These are phyloP conservation scores for Beauveria pseudobassiana DNA, from an alignment of 2,329 filamentous ascomycete species.

Conservation along the genomic window DNA sequence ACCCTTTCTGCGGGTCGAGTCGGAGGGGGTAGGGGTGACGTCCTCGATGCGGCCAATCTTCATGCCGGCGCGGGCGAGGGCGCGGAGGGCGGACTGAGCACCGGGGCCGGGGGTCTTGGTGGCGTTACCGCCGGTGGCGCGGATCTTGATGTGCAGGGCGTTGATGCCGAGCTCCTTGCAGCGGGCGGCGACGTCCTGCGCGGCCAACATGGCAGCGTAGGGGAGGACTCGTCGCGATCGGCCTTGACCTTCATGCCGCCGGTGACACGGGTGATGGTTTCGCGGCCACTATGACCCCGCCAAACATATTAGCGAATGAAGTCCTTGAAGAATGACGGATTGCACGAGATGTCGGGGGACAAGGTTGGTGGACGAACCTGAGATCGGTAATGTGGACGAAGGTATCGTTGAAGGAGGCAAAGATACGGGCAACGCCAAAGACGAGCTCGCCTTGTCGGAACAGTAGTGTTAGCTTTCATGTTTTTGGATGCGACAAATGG, in stretches of 20 bases:
- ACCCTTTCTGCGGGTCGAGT: slow-evolving; percentile 99
- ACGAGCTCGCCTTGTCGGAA: slow-evolving; percentile 77
- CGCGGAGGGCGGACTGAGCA: slow-evolving; percentile 98
- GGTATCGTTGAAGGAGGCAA: slow-evolving; percentile 90
- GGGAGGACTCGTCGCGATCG: slow-evolving; percentile 98
- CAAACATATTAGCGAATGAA: slow-evolving; percentile 21
- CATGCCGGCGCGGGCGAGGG: slow-evolving; percentile 98
- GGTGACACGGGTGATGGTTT: slow-evolving; percentile 99
- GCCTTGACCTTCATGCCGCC: slow-evolving; percentile 99
- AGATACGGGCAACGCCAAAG: slow-evolving; percentile 94
- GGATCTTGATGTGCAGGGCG: slow-evolving; percentile 99
- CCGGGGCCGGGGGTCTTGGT: slow-evolving; percentile 99
- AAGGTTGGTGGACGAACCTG: slow-evolving; percentile 49
- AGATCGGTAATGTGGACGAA: slow-evolving; percentile 99
- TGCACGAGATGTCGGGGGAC: no score
- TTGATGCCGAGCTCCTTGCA: slow-evolving; percentile 68
- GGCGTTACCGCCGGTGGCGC: slow-evolving; percentile 98
- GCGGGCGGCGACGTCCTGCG: slow-evolving; percentile 92
- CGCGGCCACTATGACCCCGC: slow-evolving; percentile 68
- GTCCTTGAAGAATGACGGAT: neutral
- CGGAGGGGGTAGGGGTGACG: slow-evolving; percentile 97
- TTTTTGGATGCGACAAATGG: no score
- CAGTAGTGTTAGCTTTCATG: neutral
- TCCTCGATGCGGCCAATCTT: slow-evolving; percentile 99
- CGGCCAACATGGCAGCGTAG: slow-evolving; percentile 99